Evolutionary conservation across 73 alveolate species (phyloP).

Genomic region (Paramecium caudatum): DNA sequence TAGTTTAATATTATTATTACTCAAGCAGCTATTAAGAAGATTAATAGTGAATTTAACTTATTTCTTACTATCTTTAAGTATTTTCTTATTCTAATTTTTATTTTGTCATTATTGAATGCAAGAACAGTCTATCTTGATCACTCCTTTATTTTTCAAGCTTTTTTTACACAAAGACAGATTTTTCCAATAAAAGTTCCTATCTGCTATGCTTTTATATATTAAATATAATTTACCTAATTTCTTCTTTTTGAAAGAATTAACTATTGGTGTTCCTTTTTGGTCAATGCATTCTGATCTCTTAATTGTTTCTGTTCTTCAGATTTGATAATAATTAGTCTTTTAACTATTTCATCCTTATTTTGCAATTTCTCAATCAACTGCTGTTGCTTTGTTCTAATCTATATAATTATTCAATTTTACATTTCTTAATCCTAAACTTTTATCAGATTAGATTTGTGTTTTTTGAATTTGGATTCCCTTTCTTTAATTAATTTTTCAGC

Average conservation of each 20-base stretch:
- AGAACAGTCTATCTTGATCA: background rate
- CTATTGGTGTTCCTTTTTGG: background rate
- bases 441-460: constrained; percentile 1
- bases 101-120: background rate
- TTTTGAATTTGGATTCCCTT: background rate
- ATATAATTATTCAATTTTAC: background rate
- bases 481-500: background rate
- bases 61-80: background rate
- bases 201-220: background rate
- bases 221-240: background rate
- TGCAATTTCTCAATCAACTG: background rate
- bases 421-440: background rate
- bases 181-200: background rate
- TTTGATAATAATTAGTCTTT: background rate
- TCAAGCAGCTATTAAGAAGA: background rate
- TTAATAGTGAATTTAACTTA: background rate
- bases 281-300: background rate
- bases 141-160: background rate
- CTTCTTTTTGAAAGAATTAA: background rate
- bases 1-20: background rate
- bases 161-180: background rate
- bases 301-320: background rate
- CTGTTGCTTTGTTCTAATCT: background rate
- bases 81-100: background rate
- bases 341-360: background rate